Conservation (phyloP, 176 grass and related monocot species). For the Dendrocalamus sinicus region DNA sequence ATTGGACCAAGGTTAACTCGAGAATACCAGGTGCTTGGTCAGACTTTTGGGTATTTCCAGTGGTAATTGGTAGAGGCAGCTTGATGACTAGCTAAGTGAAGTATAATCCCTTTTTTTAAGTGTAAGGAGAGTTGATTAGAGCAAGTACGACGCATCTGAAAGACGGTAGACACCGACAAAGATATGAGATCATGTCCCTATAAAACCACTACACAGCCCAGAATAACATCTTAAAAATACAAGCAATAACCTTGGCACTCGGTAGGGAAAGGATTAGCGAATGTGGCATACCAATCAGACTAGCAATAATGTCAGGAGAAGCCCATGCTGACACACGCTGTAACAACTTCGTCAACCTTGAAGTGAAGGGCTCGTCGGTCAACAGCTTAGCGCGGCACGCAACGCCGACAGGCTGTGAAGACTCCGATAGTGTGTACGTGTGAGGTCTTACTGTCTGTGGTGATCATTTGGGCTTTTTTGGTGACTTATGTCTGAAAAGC, state of each 20-base stretch:
- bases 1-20: not conserved
- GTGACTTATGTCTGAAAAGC: too few species aligned
- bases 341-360: not conserved
- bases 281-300: not conserved
- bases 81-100: not conserved
- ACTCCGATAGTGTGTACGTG: not conserved
- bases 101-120: not conserved
- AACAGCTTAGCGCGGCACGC: not conserved
- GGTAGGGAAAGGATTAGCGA: not conserved
- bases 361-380: not conserved
- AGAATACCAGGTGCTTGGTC: not conserved
- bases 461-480: too few species aligned
- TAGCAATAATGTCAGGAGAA: not conserved
- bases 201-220: not conserved
- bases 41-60: not conserved
- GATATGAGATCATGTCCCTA: too few species aligned
- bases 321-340: not conserved
- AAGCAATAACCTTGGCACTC: not conserved
- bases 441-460: not conserved
- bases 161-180: not conserved
- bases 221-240: not conserved
- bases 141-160: too few species aligned
- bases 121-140: too few species aligned
- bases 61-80: not conserved
- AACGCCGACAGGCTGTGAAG: not conserved